Conservation (phyloP, 2,329 filamentous ascomycete species). For the Penicillium sp. region DNA sequence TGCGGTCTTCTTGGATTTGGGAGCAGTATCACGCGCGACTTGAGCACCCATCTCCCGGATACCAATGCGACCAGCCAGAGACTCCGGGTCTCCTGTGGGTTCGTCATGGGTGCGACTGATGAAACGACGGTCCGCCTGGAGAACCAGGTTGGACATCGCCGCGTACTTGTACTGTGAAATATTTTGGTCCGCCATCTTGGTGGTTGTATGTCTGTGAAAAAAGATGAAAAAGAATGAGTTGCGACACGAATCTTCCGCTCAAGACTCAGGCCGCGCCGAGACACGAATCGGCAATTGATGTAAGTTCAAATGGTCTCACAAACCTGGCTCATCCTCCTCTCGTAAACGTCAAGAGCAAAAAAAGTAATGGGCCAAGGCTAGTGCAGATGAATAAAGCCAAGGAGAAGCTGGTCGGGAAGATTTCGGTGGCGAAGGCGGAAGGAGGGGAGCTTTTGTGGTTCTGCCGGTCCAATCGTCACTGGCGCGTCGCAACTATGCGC, state of each 20-base stretch:
- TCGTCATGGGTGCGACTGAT: constrained; percentile 91
- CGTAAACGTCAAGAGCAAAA: constrained; percentile 28
- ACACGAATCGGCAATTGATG: constrained; percentile 28
- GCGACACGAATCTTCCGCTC: constrained; percentile 33
- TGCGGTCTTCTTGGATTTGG: constrained; percentile 76
- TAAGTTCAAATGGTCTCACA: constrained; percentile 32
- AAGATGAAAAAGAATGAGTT: constrained; percentile 22
- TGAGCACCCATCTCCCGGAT: constrained; percentile 93
- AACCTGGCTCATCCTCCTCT: constrained; percentile 41
- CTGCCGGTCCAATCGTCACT: constrained; percentile 16
- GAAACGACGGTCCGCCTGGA: constrained; percentile 98
- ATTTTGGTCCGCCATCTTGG: constrained; percentile 69
- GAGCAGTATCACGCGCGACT: constrained; percentile 75
- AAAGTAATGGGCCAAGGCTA: constrained; percentile 30
- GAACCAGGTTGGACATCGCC: constrained; percentile 99
- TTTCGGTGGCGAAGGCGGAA: constrained; percentile 40
- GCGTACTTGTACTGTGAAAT: constrained; percentile 98
- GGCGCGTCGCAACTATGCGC: constrained; percentile 26
- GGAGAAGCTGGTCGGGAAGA: constrained; percentile 35
- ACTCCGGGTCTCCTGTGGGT: constrained; percentile 95
- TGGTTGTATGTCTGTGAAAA: constrained; percentile 12
- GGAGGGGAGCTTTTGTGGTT: constrained; percentile 26
- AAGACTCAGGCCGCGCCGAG: constrained; percentile 34
- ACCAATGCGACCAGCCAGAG: constrained; percentile 87
- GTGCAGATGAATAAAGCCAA: constrained; percentile 21